Percentiles rank a stretch among this genome's conserved stretches.
These are phyloP conservation scores for Mycena leptocephala DNA, from an alignment of 768 basidiomycete species.

Conservation along the genomic window DNA sequence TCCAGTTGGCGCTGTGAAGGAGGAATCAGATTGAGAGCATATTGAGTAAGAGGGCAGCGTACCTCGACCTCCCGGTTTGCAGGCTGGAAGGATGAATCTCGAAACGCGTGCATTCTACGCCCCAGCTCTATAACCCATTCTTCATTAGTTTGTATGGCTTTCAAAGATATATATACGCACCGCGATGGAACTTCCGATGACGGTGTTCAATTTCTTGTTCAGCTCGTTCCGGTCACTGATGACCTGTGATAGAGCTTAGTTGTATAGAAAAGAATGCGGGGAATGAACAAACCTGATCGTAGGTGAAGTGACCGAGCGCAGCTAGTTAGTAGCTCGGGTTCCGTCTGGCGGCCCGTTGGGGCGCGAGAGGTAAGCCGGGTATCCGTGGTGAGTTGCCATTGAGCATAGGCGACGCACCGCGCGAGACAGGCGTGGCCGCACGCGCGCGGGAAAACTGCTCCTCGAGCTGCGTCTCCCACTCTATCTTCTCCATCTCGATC, in stretches of 20 bases:
- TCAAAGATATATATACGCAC: slow-evolving; percentile 42
- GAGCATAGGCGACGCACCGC: slow-evolving; percentile 6
- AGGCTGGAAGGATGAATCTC: slow-evolving; percentile 74
- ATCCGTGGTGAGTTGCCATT: no score
- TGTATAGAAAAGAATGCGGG: neutral
- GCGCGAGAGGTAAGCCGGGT: slow-evolving; percentile 7
- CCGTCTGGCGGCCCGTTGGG: slow-evolving; percentile 17
- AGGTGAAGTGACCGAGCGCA: slow-evolving; percentile 66
- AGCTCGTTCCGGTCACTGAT: slow-evolving; percentile 71
- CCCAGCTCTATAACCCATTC: slow-evolving; percentile 60
- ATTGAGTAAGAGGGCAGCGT: neutral
- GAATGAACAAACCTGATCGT: slow-evolving; percentile 56
- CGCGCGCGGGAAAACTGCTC: slow-evolving; percentile 36
- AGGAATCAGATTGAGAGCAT: neutral
- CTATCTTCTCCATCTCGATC: slow-evolving; percentile 29
- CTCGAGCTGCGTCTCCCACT: slow-evolving; percentile 35
- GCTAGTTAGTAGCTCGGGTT: slow-evolving; percentile 17
- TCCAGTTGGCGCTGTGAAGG: slow-evolving; percentile 67
- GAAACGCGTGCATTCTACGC: slow-evolving; percentile 71
- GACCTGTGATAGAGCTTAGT: slow-evolving; percentile 49
- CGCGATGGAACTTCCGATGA: slow-evolving; percentile 66
- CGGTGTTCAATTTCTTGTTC: slow-evolving; percentile 62
- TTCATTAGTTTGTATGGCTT: neutral
- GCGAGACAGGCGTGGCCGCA: slow-evolving; percentile 27
- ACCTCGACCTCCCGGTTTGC: slow-evolving; percentile 75